Evolutionary conservation across 2,329 filamentous ascomycete genomes (phyloP).

Genomic region (Beauveria brongniartii): DNA sequence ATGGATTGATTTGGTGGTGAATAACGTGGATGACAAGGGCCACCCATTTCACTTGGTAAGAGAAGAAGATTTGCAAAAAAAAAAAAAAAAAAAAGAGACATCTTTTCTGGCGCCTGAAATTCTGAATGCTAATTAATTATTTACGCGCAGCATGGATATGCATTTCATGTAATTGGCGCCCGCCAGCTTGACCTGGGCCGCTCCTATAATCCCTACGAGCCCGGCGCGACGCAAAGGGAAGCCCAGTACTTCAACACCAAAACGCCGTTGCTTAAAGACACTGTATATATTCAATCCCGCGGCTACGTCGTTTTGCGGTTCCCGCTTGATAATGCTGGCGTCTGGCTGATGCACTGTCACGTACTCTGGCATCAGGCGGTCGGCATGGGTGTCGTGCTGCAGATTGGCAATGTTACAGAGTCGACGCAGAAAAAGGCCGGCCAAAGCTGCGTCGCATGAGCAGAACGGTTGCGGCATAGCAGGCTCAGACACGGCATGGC

Average conservation of each 20-base stretch:
- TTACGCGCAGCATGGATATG: slow-evolving; percentile 15
- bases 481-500: no score
- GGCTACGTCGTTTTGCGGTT: slow-evolving; percentile 29
- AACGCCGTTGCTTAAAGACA: slow-evolving; percentile 27
- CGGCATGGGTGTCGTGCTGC: slow-evolving; percentile 32
- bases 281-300: slow-evolving; percentile 24
- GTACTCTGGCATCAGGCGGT: slow-evolving; percentile 29
- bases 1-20: slow-evolving; percentile 41
- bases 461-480: neutral
- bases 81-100: neutral
- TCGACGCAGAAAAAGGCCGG: neutral
- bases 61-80: neutral
- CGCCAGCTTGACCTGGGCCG: slow-evolving; percentile 2
- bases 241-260: neutral
- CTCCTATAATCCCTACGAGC: slow-evolving; percentile 10
- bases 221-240: neutral
- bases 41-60: slow-evolving; percentile 42
- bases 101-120: neutral
- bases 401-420: slow-evolving; percentile 9
- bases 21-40: slow-evolving; percentile 40
- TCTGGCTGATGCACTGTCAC: slow-evolving; percentile 32
- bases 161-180: slow-evolving; percentile 12
- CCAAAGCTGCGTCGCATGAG: neutral
- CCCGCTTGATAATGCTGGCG: slow-evolving; percentile 25
- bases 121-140: neutral